Evolutionary conservation across 1,139 yeast genomes (phyloP).

Genomic region (Saccharomycopsis hybrid): DNA sequence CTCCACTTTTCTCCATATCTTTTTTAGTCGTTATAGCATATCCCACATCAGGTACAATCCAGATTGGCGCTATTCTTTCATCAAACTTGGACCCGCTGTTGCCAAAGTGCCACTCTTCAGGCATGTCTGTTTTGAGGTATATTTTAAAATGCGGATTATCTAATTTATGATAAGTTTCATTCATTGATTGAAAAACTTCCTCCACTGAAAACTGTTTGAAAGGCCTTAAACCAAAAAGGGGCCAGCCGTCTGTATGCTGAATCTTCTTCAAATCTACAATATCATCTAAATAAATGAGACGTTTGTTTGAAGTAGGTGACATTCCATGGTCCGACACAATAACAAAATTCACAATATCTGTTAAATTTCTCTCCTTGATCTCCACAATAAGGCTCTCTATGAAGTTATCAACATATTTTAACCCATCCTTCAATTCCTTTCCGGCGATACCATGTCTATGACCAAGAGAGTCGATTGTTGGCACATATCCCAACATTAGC

Average conservation of each 20-base stretch:
- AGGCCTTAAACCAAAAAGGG: conserved; percentile 75
- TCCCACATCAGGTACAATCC: conserved; percentile 81
- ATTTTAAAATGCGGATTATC: conserved; percentile 37
- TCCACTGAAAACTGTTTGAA: conserved; percentile 31
- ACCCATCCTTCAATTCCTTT: conserved; percentile 44
- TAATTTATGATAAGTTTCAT: conserved; percentile 25
- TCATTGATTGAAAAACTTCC: conserved; percentile 34
- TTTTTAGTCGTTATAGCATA: conserved; percentile 65
- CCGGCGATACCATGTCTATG: conserved; percentile 69
- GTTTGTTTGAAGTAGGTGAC: conserved; percentile 67
- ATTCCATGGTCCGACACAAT: conserved; percentile 90
- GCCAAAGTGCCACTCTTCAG: conserved; percentile 63
- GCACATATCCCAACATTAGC: conserved; percentile 72
- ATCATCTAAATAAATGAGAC: conserved; percentile 67
- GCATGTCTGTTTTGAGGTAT: conserved; percentile 52
- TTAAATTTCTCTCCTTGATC: conserved; percentile 47
- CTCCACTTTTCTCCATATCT: conserved; percentile 43
- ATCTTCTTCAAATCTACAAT: conserved; percentile 45
- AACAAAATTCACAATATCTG: conserved; percentile 62
- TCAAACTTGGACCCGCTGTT: conserved; percentile 37
- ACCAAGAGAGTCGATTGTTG: conserved; percentile 71
- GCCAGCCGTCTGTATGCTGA: conserved; percentile 80
- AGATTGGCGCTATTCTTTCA: conserved; percentile 71
- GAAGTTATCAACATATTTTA: conserved; percentile 60
- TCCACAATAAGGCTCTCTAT: conserved; percentile 45